Conservation (phyloP, 345 rosid species). For the Lumnitzera racemosa region DNA sequence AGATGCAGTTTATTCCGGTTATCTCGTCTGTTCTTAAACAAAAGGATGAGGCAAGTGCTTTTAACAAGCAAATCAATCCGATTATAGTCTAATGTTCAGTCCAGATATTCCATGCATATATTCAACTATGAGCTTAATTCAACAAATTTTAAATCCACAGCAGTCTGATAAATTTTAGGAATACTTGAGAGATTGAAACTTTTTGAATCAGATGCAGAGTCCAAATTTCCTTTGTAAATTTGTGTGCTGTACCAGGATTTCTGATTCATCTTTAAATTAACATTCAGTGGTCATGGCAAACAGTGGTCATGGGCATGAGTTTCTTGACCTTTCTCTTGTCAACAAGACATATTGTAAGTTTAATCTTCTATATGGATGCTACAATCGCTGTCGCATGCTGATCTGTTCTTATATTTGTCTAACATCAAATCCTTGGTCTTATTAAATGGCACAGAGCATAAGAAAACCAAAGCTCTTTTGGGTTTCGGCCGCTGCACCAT, state of each 20-base stretch:
- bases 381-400: neutral
- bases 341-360: conserved; percentile 71
- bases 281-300: conserved; percentile 96
- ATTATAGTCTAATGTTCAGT: too few species aligned
- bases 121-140: too few species aligned
- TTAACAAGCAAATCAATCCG: neutral
- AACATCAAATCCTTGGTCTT: neutral
- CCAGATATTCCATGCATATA: too few species aligned
- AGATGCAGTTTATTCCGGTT: conserved; percentile 89
- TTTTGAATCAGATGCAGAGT: too few species aligned
- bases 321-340: conserved; percentile 65
- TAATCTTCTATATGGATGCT: neutral
- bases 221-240: too few species aligned
- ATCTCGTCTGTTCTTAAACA: conserved; percentile 43
- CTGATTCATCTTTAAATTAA: neutral
- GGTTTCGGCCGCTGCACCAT: conserved; percentile 92
- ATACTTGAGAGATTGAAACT: too few species aligned
- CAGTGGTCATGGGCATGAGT: conserved; percentile 57
- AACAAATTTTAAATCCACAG: too few species aligned
- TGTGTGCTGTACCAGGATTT: neutral
- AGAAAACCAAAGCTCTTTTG: conserved; percentile 87
- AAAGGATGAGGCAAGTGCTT: conserved; percentile 51
- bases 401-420: neutral
- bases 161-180: too few species aligned
- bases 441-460: conserved; percentile 46